Conservation (phyloP, 2,329 filamentous ascomycete species). For the Trichophyton equinum region DNA sequence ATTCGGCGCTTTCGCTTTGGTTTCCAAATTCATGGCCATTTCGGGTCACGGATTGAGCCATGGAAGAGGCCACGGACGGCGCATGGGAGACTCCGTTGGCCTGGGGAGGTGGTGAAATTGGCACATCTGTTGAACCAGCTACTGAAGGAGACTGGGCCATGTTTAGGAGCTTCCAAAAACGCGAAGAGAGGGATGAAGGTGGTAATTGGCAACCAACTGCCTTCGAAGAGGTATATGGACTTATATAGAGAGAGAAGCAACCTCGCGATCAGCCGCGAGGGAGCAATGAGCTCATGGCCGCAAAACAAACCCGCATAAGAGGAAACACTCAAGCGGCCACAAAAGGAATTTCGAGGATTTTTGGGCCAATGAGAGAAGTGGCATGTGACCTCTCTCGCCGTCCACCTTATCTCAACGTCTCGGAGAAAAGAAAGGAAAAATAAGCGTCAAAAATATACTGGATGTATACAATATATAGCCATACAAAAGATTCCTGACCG, state of each 20-base stretch:
- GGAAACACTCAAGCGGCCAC: not conserved
- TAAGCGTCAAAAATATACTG: not conserved
- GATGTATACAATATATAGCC: too few species aligned
- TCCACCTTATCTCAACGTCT: not conserved
- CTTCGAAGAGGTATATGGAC: not conserved
- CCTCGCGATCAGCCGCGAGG: slow-evolving; percentile 5
- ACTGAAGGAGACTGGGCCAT: not conserved
- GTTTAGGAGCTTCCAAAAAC: not conserved
- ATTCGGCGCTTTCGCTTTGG: not conserved
- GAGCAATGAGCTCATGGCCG: not conserved
- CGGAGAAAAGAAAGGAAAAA: not conserved
- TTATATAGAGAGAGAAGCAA: not conserved
- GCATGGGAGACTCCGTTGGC: not conserved
- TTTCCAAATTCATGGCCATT: not conserved
- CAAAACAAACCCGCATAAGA: not conserved
- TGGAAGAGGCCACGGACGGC: not conserved
- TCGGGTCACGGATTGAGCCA: not conserved
- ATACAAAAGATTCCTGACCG: too few species aligned
- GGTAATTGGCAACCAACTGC: not conserved
- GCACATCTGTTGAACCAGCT: not conserved
- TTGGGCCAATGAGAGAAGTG: not conserved
- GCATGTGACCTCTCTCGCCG: not conserved
- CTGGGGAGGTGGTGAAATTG: not conserved
- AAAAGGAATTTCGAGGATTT: not conserved
- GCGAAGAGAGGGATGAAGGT: not conserved